These are phyloP conservation scores for Bryoglossum gracile DNA, from an alignment of 495 filamentous ascomycete genomes.

Conservation along the genomic window DNA sequence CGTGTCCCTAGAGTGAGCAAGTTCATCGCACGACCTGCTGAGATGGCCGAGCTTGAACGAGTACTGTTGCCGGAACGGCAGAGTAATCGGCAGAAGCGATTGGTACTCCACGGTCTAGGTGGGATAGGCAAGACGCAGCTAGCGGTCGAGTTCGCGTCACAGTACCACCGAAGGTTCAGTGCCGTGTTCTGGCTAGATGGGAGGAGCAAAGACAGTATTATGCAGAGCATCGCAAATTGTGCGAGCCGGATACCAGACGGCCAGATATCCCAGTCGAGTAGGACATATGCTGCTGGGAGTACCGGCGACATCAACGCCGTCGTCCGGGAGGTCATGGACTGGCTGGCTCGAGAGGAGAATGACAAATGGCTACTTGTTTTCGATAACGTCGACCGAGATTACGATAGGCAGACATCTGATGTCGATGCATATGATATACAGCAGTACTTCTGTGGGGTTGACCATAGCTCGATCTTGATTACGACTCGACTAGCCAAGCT, in stretches of 20 bases:
- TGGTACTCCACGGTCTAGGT: neutral
- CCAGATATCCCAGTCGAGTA: slow-evolving; percentile 21
- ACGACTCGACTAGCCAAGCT: slow-evolving; percentile 34
- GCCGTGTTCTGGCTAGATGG: neutral
- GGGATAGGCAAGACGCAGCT: neutral
- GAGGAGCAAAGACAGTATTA: neutral
- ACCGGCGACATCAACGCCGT: slow-evolving; percentile 17
- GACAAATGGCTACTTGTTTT: slow-evolving; percentile 35
- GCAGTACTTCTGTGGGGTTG: slow-evolving; percentile 27
- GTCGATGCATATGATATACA: slow-evolving; percentile 25
- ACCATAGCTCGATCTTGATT: slow-evolving; percentile 34
- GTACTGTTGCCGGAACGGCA: no score
- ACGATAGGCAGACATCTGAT: slow-evolving; percentile 29
- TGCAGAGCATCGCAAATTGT: neutral
- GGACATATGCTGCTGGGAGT: slow-evolving; percentile 11
- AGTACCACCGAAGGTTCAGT: neutral
- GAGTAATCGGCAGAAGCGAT: no score
- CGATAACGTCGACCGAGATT: no score
- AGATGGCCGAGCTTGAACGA: no score
- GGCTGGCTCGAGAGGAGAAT: slow-evolving; percentile 33
- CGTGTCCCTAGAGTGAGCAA: no score
- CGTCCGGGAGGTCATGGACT: slow-evolving; percentile 27
- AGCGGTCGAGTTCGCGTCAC: neutral
- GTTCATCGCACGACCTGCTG: no score
- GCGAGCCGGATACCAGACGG: slow-evolving; percentile 27